These are phyloP conservation scores for Lachancea kluyveri DNA, from an alignment of 805 yeast genomes.

Conservation along the genomic window DNA sequence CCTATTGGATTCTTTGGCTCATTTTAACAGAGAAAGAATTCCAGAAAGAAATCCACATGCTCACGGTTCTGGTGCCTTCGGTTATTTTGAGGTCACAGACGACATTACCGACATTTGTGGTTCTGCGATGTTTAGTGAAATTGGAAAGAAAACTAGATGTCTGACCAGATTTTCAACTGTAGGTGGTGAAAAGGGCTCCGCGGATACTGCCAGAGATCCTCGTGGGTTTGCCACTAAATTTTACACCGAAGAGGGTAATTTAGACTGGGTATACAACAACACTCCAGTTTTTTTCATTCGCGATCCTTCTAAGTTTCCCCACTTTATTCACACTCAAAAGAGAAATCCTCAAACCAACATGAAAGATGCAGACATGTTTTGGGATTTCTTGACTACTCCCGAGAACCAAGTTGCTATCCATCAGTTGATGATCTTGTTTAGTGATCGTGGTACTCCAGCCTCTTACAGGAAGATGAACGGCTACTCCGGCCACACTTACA, in stretches of 20 bases:
- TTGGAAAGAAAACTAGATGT: slow-evolving; percentile 76
- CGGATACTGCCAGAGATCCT: slow-evolving; percentile 65
- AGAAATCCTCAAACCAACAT: slow-evolving; percentile 65
- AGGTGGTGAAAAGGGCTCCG: slow-evolving; percentile 62
- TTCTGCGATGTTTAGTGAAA: slow-evolving; percentile 61
- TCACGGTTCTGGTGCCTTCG: slow-evolving; percentile 88
- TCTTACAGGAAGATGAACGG: slow-evolving; percentile 55
- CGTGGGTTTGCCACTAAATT: slow-evolving; percentile 63
- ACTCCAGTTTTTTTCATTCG: slow-evolving; percentile 63
- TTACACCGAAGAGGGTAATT: slow-evolving; percentile 61
- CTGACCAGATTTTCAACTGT: slow-evolving; percentile 69
- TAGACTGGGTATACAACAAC: slow-evolving; percentile 70
- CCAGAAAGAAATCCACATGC: slow-evolving; percentile 95
- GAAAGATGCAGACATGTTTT: slow-evolving; percentile 75
- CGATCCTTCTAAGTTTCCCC: slow-evolving; percentile 59
- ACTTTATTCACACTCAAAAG: slow-evolving; percentile 64
- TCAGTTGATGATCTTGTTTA: slow-evolving; percentile 55
- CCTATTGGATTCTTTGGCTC: slow-evolving; percentile 75
- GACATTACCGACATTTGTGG: slow-evolving; percentile 69
- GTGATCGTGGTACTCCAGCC: slow-evolving; percentile 60
- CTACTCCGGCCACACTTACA: slow-evolving; percentile 61
- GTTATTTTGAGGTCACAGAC: slow-evolving; percentile 81
- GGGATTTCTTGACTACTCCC: slow-evolving; percentile 66
- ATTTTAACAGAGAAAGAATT: slow-evolving; percentile 83
- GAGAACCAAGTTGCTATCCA: slow-evolving; percentile 71